Evolutionary conservation across 2,329 filamentous ascomycete genomes (phyloP), one percentile per base, ranked within the genome.

Genomic region (Fusarium sororula): DNA sequence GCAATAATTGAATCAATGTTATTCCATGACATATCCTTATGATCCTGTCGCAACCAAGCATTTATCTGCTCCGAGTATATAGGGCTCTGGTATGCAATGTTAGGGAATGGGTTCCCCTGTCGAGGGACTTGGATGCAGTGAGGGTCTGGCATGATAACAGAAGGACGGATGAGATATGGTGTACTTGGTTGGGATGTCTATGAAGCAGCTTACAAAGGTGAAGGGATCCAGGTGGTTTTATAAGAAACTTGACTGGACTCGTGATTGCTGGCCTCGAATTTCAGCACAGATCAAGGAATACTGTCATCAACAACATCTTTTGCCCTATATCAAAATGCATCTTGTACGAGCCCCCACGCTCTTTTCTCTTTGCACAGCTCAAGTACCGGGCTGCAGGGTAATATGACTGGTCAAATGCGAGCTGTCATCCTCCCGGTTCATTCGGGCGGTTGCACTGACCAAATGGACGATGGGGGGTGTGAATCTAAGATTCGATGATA

Each of bases 1-100:
- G 5, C 2, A 22, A 20, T 4, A 53, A 72, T 15, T 6, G 24
- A 63, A 20, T 3, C 30, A 22, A 55, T 6, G 3, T 20, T 13
- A 11, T 76, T 4, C 63, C 66, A 77, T 0, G 75, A 54, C 45
- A 54, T 66, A 6, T 66, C n/a, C 2, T 53, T 45, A 0, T 15
- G 41, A 14, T 5, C 11, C 50, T 76, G 58, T 24, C 6, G 30
- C 20, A 76, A 5, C 66, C 66, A 76, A 12, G 37, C 18, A 3
- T 8, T 68, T 4, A 66, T 44, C 4, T 17, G 55, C 4, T 60
- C 50, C 7, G 70, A 54, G 22, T 44, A 24, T 3, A 13, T 7
- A 24, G 41, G 9, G 35, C 20, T 61, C 2, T 58, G 72, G 10
- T 55, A 32, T 3, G 15, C 9, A 51, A 48, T 48, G 15, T 5